phyloP scores from a whole-genome alignment of 768 basidiomycete genomes.

The Phaeotremella skinneri region DNA sequence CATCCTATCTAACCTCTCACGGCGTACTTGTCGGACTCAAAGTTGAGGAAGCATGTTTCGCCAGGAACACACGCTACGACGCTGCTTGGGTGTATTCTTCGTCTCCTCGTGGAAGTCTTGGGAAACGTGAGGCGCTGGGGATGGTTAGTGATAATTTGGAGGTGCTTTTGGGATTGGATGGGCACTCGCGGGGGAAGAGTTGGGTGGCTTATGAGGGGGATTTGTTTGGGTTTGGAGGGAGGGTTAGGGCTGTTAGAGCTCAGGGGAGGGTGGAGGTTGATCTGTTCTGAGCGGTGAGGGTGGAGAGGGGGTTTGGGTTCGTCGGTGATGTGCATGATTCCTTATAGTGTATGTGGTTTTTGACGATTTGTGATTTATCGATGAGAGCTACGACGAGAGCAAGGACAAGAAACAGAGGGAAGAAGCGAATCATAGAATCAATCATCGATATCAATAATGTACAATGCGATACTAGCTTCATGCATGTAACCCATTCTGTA shows the following conservation, averaged over 20 bases:
- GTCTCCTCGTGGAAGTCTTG: conserved; percentile 50
- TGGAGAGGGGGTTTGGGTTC: too few relatives aligned
- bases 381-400: too few relatives aligned
- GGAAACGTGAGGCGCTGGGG: conserved; percentile 57
- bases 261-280: conserved; percentile 57
- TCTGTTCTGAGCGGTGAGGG: conserved; percentile 55
- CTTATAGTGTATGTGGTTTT: too few relatives aligned
- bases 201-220: conserved; percentile 56
- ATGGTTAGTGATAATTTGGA: conserved; percentile 62
- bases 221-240: conserved; percentile 61
- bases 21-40: conserved; percentile 63
- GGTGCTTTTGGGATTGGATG: conserved; percentile 56
- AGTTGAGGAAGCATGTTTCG: conserved; percentile 65
- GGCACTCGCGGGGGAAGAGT: conserved; percentile 11
- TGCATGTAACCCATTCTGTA: too few relatives aligned
- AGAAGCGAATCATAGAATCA: too few relatives aligned
- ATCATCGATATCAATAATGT: too few relatives aligned
- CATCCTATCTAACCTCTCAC: conserved; percentile 63
- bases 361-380: too few relatives aligned
- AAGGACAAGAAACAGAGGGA: too few relatives aligned
- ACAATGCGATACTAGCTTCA: too few relatives aligned
- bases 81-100: conserved; percentile 68
- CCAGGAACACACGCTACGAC: conserved; percentile 75
- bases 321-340: too few relatives aligned
- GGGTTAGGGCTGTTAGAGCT: conserved; percentile 57